Evolutionary conservation across 352 stramenopile species (phyloP).

Genomic region (Pythium chondricola): DNA sequence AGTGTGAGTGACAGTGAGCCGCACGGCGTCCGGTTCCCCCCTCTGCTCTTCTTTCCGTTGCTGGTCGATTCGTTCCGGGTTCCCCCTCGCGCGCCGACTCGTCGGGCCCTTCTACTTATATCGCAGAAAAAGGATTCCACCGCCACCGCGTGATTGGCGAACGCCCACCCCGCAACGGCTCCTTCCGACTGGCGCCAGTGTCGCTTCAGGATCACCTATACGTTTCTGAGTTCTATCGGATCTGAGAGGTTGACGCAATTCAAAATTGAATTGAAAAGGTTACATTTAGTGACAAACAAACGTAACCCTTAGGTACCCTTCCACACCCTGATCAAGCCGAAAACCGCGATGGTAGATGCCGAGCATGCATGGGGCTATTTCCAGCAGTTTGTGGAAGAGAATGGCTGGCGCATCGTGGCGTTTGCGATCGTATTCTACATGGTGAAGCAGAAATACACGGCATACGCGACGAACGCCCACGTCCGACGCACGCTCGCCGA

Average conservation of each 20-base stretch:
- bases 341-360: conserved; percentile 6
- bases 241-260: not conserved
- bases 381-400: conserved; percentile 26
- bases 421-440: conserved; percentile 22
- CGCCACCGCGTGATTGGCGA: not conserved
- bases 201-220: conserved; percentile 11
- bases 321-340: not conserved
- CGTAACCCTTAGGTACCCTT: not conserved
- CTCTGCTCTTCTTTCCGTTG: not conserved
- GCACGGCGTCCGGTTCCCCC: too few species aligned
- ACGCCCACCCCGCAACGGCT: not conserved
- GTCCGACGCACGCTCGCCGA: conserved; percentile 24
- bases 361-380: conserved; percentile 8
- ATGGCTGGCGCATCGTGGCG: conserved; percentile 52
- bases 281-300: conserved; percentile 1
- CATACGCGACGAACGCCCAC: conserved; percentile 25
- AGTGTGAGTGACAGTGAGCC: too few species aligned
- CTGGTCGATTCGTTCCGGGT: too few species aligned
- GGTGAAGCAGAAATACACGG: conserved; percentile 20
- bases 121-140: not conserved
- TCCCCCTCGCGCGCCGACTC: not conserved
- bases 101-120: conserved; percentile 1
- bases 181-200: not conserved
- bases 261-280: not conserved
- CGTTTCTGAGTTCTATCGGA: not conserved